Evolutionary conservation across 148 eudicot species (phyloP).

Genomic region (Rhododendron henanense): DNA sequence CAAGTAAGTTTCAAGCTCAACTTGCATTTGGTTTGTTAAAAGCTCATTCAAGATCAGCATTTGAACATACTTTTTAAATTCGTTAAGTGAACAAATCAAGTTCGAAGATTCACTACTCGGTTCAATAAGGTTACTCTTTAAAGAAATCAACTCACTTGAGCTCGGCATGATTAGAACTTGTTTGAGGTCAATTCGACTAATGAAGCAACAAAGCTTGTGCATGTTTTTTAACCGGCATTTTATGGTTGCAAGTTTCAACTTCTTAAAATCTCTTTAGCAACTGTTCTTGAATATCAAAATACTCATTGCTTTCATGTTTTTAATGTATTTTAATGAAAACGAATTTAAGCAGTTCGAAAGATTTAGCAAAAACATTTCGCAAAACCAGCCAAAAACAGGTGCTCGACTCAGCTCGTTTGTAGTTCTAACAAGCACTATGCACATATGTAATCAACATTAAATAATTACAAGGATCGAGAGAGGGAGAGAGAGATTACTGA

Average conservation of each 20-base stretch:
- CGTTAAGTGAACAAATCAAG: too few species aligned
- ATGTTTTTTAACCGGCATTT: neutral
- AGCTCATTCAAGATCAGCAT: neutral
- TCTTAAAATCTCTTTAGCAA: neutral
- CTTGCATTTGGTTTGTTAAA: neutral
- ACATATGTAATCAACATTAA: neutral
- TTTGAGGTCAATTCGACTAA: neutral
- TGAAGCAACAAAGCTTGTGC: neutral
- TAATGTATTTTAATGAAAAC: neutral
- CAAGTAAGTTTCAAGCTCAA: neutral
- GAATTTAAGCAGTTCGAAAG: neutral
- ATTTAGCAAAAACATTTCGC: neutral
- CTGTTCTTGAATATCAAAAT: neutral
- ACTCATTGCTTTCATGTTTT: neutral
- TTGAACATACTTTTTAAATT: too few species aligned
- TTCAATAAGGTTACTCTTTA: too few species aligned
- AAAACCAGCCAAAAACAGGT: neutral
- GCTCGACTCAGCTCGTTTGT: neutral
- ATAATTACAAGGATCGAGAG: neutral
- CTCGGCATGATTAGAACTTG: neutral
- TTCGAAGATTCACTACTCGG: too few species aligned
- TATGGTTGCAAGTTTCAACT: neutral
- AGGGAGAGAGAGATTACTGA: conserved; percentile 25
- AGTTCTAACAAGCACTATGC: neutral
- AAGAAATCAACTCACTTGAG: neutral